phyloP scores from a whole-genome alignment of 1,284 basidiomycete genomes.

The Erythrobasidium hasegawianum region DNA sequence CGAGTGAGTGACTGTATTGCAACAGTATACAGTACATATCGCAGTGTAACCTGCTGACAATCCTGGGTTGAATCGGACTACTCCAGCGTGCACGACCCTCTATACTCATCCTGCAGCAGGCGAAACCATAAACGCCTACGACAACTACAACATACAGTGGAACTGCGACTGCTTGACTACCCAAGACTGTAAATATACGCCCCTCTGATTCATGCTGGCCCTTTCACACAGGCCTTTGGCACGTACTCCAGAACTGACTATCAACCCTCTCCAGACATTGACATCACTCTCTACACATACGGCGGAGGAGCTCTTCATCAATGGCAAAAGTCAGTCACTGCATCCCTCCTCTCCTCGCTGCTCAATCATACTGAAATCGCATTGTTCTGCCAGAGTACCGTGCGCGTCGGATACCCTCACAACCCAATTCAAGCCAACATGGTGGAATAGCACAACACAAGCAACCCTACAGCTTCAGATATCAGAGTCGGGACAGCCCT shows the following conservation, averaged over 20 bases:
- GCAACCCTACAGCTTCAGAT: slow-evolving; percentile 65
- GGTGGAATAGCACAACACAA: slow-evolving; percentile 68
- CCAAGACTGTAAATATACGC: not conserved
- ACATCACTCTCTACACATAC: slow-evolving; percentile 30
- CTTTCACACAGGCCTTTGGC: too few species aligned
- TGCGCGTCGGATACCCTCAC: slow-evolving; percentile 55
- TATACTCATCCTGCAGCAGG: slow-evolving; percentile 63
- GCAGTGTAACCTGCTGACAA: too few species aligned
- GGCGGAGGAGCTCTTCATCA: slow-evolving; percentile 29
- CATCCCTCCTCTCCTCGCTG: not conserved
- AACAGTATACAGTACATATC: too few species aligned
- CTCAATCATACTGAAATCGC: slow-evolving; percentile 51
- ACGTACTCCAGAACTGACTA: not conserved
- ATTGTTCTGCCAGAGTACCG: slow-evolving; percentile 57
- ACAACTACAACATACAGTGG: slow-evolving; percentile 66
- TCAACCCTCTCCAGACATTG: slow-evolving; percentile 11
- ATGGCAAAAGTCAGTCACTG: slow-evolving; percentile 17
- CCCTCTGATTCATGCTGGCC: too few species aligned
- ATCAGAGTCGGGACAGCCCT: slow-evolving; percentile 56
- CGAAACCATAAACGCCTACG: slow-evolving; percentile 56
- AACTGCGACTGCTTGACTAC: slow-evolving; percentile 58
- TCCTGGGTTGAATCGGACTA: not conserved
- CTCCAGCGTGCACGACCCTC: slow-evolving; percentile 51
- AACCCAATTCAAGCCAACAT: slow-evolving; percentile 60
- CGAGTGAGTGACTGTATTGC: not conserved